Evolutionary conservation across 2,329 filamentous ascomycete species (phyloP).

Genomic region (Didymosphaeria variabile): DNA sequence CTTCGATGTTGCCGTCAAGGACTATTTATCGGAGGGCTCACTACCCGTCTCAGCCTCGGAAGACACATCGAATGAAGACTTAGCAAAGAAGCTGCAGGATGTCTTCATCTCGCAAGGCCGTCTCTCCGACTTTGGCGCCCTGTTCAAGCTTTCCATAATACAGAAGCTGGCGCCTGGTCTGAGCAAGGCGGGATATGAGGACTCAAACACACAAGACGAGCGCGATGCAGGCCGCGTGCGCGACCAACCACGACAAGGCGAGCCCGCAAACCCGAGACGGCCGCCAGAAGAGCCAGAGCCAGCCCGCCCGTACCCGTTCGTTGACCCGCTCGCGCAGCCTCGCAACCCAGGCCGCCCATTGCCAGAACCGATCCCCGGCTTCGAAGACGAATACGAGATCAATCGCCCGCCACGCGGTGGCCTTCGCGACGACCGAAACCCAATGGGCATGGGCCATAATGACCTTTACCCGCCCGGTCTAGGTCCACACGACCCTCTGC

Average conservation of each 20-base stretch:
- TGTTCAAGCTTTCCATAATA: slow-evolving; percentile 81
- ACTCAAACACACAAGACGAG: slow-evolving; percentile 46
- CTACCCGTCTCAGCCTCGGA: slow-evolving; percentile 63
- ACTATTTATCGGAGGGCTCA: slow-evolving; percentile 74
- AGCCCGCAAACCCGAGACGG: slow-evolving; percentile 47
- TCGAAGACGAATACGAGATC: slow-evolving; percentile 92
- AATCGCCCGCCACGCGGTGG: slow-evolving; percentile 69
- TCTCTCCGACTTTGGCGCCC: slow-evolving; percentile 71
- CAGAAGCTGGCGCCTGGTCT: slow-evolving; percentile 83
- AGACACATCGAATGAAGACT: slow-evolving; percentile 55
- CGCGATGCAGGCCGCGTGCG: slow-evolving; percentile 50
- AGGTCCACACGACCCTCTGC: slow-evolving; percentile 83
- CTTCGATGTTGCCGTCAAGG: slow-evolving; percentile 76
- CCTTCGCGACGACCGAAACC: slow-evolving; percentile 60
- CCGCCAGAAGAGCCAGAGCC: slow-evolving; percentile 64
- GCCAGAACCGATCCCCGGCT: slow-evolving; percentile 86
- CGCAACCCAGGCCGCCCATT: slow-evolving; percentile 67
- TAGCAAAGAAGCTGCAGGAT: slow-evolving; percentile 57
- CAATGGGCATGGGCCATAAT: slow-evolving; percentile 79
- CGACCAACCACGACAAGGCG: slow-evolving; percentile 34
- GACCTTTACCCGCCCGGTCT: slow-evolving; percentile 89
- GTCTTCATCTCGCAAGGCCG: slow-evolving; percentile 79
- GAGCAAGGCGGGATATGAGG: slow-evolving; percentile 81
- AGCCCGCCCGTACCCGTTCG: slow-evolving; percentile 72
- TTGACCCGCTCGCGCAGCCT: slow-evolving; percentile 70